Base-by-base conservation (phyloP, 2,329 filamentous ascomycete species). In the Emergomyces orientalis region DNA sequence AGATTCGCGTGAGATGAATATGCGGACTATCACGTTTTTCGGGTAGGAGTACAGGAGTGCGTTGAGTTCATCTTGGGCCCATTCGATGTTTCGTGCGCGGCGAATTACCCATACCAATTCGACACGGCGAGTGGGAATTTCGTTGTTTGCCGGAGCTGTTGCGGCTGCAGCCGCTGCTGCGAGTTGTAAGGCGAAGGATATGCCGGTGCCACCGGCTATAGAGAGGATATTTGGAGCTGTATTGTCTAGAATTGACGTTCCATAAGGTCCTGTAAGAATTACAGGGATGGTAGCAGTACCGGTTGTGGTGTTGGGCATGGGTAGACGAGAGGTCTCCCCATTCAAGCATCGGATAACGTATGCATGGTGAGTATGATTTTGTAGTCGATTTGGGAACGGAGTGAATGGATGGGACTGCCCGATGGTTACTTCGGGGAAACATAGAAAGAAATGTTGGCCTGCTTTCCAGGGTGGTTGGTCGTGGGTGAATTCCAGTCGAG, bases 361-460 rank as follows among this genome's bases (percentile, higher is more conserved):
- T 22, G 64, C 60, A 52, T 76, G 74, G 45, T 70, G 67, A 30
- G 74, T 69, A 8, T 66, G 25, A 14, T 59, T 63, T 14, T 75
- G 60, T 17, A 66, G 65, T 22, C 64, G 65, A 0, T 68, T 72
- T 0, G 84, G 85, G 0, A 82, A 71, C 0, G 86, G 84, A 0
- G 86, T 89, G 69, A 90, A 88, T 0, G 88, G 88, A 68, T 90
- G 88, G 0, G 85, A 85, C 72, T 90, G 87, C 86, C 86, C 89
- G 67, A 90, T 81, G 67, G 81, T 86, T 39, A 84, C 77, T 64
- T 86, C 81, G 0, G 85, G 78, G 68, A 90, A 90, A 71, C 82
- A 87, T 19, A 90, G 77, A 68, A 85, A 90, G 72, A 88, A 90
- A 70, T 90, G 88, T 72, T 90, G 85, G 11, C 88, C 87, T 14